Evolutionary conservation across 208 protist genomes (phyloP).

Genomic region (Acanthamoeba castellanii): DNA sequence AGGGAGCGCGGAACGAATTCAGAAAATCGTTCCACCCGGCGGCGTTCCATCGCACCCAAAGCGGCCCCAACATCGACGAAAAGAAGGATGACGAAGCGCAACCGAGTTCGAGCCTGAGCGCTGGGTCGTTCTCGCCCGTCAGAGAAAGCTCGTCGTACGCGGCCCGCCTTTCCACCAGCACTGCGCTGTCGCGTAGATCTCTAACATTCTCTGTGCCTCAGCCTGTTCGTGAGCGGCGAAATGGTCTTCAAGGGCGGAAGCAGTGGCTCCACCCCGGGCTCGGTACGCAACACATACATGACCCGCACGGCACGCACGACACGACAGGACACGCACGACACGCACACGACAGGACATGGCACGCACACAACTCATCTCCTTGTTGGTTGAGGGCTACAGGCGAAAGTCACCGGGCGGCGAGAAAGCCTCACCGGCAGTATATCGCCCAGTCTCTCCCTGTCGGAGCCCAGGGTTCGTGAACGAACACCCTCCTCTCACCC

Average conservation of each 20-base stretch:
- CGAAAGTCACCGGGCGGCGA: neutral
- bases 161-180: neutral
- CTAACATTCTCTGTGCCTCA: neutral
- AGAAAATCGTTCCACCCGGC: conserved; percentile 46
- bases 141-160: neutral
- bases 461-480: neutral
- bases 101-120: neutral
- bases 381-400: neutral
- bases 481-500: too few relatives aligned
- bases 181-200: too few relatives aligned
- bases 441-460: neutral
- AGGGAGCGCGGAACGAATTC: neutral
- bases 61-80: neutral
- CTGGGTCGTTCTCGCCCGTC: neutral
- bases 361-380: too few relatives aligned
- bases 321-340: neutral
- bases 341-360: too few relatives aligned
- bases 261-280: neutral
- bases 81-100: neutral
- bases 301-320: neutral
- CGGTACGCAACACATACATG: neutral
- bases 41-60: neutral
- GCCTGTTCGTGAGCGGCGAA: neutral
- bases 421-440: neutral
- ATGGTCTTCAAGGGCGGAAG: neutral